Evolutionary conservation across 2,329 filamentous ascomycete genomes (phyloP).

Genomic region (Fusarium proliferatum): DNA sequence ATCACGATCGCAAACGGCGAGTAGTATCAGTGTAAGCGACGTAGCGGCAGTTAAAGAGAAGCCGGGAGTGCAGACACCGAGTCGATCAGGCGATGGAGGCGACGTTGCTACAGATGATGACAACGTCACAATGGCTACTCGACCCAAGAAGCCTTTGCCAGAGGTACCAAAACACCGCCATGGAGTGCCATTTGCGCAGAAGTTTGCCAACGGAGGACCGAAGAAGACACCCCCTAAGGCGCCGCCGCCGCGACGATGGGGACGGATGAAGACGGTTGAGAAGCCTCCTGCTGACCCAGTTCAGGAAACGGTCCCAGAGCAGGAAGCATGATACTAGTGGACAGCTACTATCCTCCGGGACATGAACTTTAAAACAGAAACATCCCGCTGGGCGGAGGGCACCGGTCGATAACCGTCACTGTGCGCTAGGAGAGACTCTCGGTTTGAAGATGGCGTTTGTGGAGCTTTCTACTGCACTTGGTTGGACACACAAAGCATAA

Average conservation of each 20-base stretch:
- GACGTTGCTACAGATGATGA: constrained; percentile 38
- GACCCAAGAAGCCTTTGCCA: constrained; percentile 61
- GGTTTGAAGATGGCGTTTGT: constrained; percentile 37
- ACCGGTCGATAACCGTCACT: constrained; percentile 7
- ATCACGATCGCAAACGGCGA: constrained; percentile 72
- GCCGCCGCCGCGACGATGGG: constrained; percentile 59
- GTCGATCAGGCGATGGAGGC: constrained; percentile 58
- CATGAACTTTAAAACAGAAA: constrained; percentile 8
- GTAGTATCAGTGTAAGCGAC: constrained; percentile 79
- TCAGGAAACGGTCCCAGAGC: constrained; percentile 37
- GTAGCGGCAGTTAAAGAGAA: constrained; percentile 84
- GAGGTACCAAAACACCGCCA: constrained; percentile 68
- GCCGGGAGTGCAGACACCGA: constrained; percentile 84
- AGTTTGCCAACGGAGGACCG: constrained; percentile 42
- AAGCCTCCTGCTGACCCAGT: constrained; percentile 46
- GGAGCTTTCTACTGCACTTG: constrained; percentile 34
- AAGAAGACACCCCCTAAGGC: constrained; percentile 60
- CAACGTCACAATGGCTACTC: constrained; percentile 41
- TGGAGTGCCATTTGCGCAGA: constrained; percentile 58
- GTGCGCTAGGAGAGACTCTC: constrained; percentile 15
- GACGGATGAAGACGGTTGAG: constrained; percentile 54
- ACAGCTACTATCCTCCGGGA: background rate
- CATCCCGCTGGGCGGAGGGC: constrained; percentile 6
- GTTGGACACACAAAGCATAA: constrained; percentile 36
- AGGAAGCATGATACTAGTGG: constrained; percentile 14